A percentile compares a stretch with the other conserved stretches of the same genome.
Conservation (phyloP, 495 filamentous ascomycete genomes). For the Apodospora peruviana region DNA sequence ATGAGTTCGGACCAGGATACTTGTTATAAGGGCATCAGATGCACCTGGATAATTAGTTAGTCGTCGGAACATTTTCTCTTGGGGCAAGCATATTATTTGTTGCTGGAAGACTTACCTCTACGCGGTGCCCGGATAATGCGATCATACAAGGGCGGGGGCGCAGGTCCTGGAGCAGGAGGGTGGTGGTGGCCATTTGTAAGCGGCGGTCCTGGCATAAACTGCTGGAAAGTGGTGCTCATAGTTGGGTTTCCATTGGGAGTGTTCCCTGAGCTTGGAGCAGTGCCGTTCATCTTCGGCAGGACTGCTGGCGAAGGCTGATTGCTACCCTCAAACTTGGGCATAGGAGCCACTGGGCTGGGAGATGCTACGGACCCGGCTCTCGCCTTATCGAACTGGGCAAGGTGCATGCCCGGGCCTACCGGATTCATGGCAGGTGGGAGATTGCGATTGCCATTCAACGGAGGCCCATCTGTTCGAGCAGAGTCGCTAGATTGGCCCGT, state of each 20-base stretch:
- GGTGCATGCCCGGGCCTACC: slow-evolving; percentile 19
- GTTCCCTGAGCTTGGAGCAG: slow-evolving; percentile 21
- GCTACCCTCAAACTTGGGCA: slow-evolving; percentile 37
- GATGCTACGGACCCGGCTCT: slow-evolving; percentile 41
- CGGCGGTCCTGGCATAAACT: slow-evolving; percentile 21
- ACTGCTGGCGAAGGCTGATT: slow-evolving; percentile 33
- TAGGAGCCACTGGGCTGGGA: slow-evolving; percentile 39
- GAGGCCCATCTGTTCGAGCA: slow-evolving; percentile 15
- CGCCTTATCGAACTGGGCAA: slow-evolving; percentile 31
- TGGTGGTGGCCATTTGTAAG: slow-evolving; percentile 19
- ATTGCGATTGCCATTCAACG: slow-evolving; percentile 22
- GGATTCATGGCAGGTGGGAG: slow-evolving; percentile 15
- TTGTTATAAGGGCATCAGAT: slow-evolving; percentile 58
- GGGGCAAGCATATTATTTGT: neutral
- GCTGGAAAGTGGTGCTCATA: slow-evolving; percentile 14
- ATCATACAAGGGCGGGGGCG: slow-evolving; percentile 21
- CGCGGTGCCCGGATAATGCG: slow-evolving; percentile 38
- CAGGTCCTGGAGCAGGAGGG: slow-evolving; percentile 3
- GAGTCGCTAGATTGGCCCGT: slow-evolving; percentile 35
- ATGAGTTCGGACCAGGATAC: slow-evolving; percentile 60
- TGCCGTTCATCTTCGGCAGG: slow-evolving; percentile 24
- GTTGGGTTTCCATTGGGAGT: slow-evolving; percentile 11
- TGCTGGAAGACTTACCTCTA: slow-evolving; percentile 40
- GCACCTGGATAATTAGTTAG: slow-evolving; percentile 17
- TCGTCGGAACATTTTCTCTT: neutral